phyloP scores from a whole-genome alignment of 176 grass and related monocot genomes.

The Chrysopogon serrulatus region DNA sequence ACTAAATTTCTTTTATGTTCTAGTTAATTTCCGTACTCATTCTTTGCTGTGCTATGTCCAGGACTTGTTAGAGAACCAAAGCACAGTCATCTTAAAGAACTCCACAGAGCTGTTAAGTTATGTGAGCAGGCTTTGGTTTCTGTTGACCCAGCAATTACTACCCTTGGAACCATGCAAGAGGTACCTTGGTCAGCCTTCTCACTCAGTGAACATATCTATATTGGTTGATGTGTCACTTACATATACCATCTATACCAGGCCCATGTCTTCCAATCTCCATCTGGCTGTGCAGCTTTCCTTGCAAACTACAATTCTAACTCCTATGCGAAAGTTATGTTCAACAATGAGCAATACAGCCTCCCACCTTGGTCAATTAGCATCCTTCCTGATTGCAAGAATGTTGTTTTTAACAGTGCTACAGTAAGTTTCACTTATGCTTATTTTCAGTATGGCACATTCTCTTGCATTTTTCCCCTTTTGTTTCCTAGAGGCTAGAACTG shows the following conservation, averaged over 20 bases:
- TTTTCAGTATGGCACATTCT: not conserved
- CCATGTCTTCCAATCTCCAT: slow-evolving; percentile 71
- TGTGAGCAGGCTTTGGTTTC: slow-evolving; percentile 90
- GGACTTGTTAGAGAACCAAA: slow-evolving; percentile 92
- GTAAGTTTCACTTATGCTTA: slow-evolving; percentile 47
- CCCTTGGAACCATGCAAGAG: slow-evolving; percentile 91
- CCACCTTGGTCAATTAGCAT: slow-evolving; percentile 99
- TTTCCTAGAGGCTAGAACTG: not conserved
- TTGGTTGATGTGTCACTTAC: slow-evolving; percentile 16
- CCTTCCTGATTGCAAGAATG: slow-evolving; percentile 95
- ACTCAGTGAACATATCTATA: not conserved
- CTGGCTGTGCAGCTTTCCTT: slow-evolving; percentile 86
- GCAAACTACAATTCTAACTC: slow-evolving; percentile 91
- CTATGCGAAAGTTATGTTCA: slow-evolving; percentile 68
- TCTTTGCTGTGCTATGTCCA: slow-evolving; percentile 28
- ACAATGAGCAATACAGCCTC: slow-evolving; percentile 83
- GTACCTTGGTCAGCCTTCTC: slow-evolving; percentile 26
- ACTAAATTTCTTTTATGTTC: not conserved
- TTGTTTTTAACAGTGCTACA: slow-evolving; percentile 93
- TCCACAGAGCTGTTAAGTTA: slow-evolving; percentile 90
- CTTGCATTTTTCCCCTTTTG: not conserved
- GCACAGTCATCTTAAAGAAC: slow-evolving; percentile 92
- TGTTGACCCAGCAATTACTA: slow-evolving; percentile 76
- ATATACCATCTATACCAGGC: slow-evolving; percentile 43
- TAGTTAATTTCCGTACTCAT: not conserved